Evolutionary conservation across 1,284 basidiomycete species (phyloP).

Genomic region (Phellopilus nigrolimitatus): DNA sequence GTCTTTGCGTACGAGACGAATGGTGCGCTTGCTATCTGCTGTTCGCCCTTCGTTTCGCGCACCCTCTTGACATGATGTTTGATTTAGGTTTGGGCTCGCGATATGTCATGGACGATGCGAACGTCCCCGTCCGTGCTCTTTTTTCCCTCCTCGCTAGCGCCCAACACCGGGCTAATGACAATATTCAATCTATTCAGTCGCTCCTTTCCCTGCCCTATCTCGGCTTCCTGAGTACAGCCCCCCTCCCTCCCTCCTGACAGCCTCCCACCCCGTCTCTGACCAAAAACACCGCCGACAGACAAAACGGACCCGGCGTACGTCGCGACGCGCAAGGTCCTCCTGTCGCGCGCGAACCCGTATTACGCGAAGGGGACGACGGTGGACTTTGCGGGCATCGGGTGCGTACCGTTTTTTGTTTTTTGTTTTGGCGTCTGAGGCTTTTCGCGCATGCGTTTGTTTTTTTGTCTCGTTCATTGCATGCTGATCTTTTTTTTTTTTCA

Average conservation of each 20-base stretch:
- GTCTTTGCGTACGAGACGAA: conserved; percentile 78
- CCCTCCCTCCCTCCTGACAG: no score
- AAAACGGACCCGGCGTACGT: conserved; percentile 53
- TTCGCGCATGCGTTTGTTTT: no score
- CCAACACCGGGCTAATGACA: conserved; percentile 1
- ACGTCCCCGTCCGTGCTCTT: conserved; percentile 66
- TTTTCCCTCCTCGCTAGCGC: neutral
- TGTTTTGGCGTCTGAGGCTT: neutral
- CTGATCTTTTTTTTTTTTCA: conserved; percentile 27
- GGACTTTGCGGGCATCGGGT: conserved; percentile 67
- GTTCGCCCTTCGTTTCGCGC: no score
- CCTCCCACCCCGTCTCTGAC: no score
- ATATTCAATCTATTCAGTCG: conserved; percentile 42
- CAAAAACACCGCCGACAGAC: no score
- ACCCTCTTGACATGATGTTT: conserved; percentile 1
- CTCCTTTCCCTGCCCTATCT: conserved; percentile 73
- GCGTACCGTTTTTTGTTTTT: conserved; percentile 24
- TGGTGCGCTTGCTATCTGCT: conserved; percentile 34
- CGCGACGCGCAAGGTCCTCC: conserved; percentile 54
- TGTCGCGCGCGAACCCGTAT: conserved; percentile 67
- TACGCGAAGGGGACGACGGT: conserved; percentile 58
- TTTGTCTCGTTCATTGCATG: no score
- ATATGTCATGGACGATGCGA: conserved; percentile 79
- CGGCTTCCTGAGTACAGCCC: conserved; percentile 49
- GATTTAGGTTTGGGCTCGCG: conserved; percentile 52